A percentile compares a stretch with the other conserved stretches of the same genome.
phyloP scores from a whole-genome alignment of 192 early-diverging fungal genomes.

The Coemansia sp. region DNA sequence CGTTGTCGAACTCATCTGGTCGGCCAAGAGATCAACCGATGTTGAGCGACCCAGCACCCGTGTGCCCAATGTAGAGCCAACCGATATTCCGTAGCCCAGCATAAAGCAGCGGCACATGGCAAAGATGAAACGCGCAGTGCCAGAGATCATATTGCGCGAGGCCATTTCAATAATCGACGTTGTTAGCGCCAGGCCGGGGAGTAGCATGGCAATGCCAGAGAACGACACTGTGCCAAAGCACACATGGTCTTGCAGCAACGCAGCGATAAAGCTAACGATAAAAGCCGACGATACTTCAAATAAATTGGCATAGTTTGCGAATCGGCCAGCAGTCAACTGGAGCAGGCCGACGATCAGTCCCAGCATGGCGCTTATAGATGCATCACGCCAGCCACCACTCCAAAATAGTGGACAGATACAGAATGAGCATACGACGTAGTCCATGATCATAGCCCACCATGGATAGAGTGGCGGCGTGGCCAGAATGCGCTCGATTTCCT shows the following conservation, averaged over 20 bases:
- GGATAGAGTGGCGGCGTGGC: constrained; percentile 58
- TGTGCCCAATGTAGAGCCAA: constrained; percentile 62
- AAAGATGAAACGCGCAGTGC: constrained; percentile 79
- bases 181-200: constrained; percentile 79
- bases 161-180: constrained; percentile 84
- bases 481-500: constrained; percentile 61
- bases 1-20: constrained; percentile 20
- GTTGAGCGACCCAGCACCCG: constrained; percentile 56
- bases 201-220: constrained; percentile 60
- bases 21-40: constrained; percentile 17
- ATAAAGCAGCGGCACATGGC: constrained; percentile 78
- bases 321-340: constrained; percentile 62
- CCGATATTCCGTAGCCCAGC: constrained; percentile 71
- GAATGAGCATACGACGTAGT: constrained; percentile 59
- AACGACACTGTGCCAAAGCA: constrained; percentile 65
- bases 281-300: constrained; percentile 72
- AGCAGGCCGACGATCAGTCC: constrained; percentile 61
- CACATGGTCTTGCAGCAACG: constrained; percentile 59
- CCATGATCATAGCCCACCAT: constrained; percentile 58
- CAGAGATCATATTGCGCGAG: constrained; percentile 84
- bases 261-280: constrained; percentile 61
- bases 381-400: constrained; percentile 68
- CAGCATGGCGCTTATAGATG: constrained; percentile 55
- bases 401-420: constrained; percentile 68
- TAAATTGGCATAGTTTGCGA: constrained; percentile 64